These are phyloP conservation scores for Kuraishia cidri DNA, from an alignment of 805 yeast genomes.

Conservation along the genomic window DNA sequence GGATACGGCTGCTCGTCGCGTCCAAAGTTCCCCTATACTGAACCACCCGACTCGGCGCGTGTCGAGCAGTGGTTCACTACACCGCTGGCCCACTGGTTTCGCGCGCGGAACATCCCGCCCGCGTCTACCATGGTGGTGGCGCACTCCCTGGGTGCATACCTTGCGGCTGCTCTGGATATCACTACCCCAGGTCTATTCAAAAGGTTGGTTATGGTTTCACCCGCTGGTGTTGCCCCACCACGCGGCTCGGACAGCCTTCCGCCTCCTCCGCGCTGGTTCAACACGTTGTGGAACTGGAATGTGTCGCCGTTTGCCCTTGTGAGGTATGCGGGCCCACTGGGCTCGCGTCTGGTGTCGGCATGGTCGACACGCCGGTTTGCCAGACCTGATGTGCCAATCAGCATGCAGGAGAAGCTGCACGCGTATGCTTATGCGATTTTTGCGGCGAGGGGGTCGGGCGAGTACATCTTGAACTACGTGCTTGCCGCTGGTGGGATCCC, in stretches of 20 bases:
- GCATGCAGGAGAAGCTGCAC: constrained; percentile 43
- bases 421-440: constrained; percentile 78
- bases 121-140: constrained; percentile 56
- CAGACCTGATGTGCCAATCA: constrained; percentile 8
- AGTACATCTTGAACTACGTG: constrained; percentile 77
- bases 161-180: constrained; percentile 61
- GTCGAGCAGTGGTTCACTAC: constrained; percentile 61
- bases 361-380: constrained; percentile 80
- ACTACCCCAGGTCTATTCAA: constrained; percentile 51
- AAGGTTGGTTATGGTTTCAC: constrained; percentile 74
- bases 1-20: constrained; percentile 91
- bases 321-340: constrained; percentile 69
- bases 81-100: constrained; percentile 58
- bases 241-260: constrained; percentile 26
- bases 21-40: constrained; percentile 47
- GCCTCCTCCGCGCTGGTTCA: constrained; percentile 68
- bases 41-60: constrained; percentile 27
- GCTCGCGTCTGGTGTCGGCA: constrained; percentile 78
- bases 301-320: constrained; percentile 81
- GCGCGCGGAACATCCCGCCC: constrained; percentile 28
- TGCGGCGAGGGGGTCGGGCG: constrained; percentile 86
- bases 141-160: constrained; percentile 90
- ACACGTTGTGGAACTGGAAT: constrained; percentile 66
- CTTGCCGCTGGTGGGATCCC: constrained; percentile 91
- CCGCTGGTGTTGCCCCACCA: constrained; percentile 70